Evolutionary conservation across 2,329 filamentous ascomycete species (phyloP).

Genomic region (Pseudogymnoascus sp.): DNA sequence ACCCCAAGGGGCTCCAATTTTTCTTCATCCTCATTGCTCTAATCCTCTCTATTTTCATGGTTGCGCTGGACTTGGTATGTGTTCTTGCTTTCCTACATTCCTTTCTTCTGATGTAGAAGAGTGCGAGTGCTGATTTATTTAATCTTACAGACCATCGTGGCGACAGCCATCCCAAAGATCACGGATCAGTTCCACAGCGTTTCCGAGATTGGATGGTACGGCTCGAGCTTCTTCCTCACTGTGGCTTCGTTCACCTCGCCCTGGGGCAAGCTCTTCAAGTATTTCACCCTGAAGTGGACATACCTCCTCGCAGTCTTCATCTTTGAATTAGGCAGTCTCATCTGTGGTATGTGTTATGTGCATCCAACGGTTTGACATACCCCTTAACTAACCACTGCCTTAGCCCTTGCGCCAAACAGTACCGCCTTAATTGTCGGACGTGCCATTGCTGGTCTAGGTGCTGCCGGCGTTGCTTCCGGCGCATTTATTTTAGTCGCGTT

Average conservation of each 20-base stretch:
- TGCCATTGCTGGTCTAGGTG: constrained; percentile 28
- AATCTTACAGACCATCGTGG: constrained; percentile 40
- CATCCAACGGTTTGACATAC: not conserved
- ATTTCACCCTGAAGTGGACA: constrained; percentile 25
- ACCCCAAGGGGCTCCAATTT: not conserved
- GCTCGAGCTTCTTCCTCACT: constrained; percentile 31
- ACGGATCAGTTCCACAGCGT: constrained; percentile 27
- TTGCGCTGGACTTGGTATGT: constrained; percentile 31
- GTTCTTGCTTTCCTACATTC: constrained; percentile 39
- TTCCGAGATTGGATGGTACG: constrained; percentile 27
- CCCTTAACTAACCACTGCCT: not conserved
- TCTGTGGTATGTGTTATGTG: constrained; percentile 25
- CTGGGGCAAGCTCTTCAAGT: constrained; percentile 17
- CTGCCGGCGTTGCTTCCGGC: constrained; percentile 29
- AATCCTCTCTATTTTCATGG: constrained; percentile 14
- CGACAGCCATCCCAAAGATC: constrained; percentile 47
- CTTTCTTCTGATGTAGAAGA: not conserved
- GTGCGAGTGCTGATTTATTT: not conserved
- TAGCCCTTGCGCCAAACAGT: constrained; percentile 26
- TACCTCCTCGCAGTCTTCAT: constrained; percentile 29
- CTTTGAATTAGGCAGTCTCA: constrained; percentile 32
- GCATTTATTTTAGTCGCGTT: constrained; percentile 37
- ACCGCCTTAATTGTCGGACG: constrained; percentile 31
- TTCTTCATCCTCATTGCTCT: not conserved
- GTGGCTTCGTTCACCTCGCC: constrained; percentile 23